Base-by-base conservation (phyloP, 352 stramenopile species). In the Globisporangium parvum region DNA sequence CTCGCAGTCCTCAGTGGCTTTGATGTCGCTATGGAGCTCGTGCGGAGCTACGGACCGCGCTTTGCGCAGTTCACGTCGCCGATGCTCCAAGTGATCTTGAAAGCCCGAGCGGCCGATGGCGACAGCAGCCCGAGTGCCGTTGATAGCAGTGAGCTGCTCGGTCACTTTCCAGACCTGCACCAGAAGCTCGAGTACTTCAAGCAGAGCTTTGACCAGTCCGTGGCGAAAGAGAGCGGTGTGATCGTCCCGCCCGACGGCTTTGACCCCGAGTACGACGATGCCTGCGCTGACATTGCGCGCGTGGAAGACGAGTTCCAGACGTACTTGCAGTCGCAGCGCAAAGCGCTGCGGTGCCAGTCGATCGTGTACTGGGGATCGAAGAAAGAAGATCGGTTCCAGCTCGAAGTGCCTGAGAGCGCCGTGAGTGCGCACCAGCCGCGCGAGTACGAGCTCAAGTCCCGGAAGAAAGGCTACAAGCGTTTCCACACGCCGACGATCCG, bases 171-270 rank as follows among this genome's bases (percentile, higher is more conserved):
- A 1, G 84, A 98, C 48, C 82, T 99, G 59, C 80, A 70, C 11
- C 70, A 96, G 21, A 88, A 94, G 37, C 69, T 99, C 5, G 83
- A 95, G 61, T 98, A 91, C 69, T 99, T 99, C 69, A 87, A 96
- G 53, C 79, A 89, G 11, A 98, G 96, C 20, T 99, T 99, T 72
- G 92, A 99, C 63, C 88, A 95, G 60, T 75, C 88, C 26, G 73
- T 89, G 37, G 96, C 97, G 14, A 88, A 90, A 42, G 91, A 92
- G 47, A 88, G 71, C 24, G 91, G 91, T 18, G 74, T 88, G 15
- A 99, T 99, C 62, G 88, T 97, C 44, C 97, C 97, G 18, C 72
- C 87, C 60, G 75, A 81, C 26, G 97, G 97, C 21, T 88, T 98
- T n/a, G 94, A 99, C 65, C 62, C 85, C 9, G 86, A 96, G 20